Evolutionary conservation across 1,139 yeast species (phyloP).

Genomic region (Lodderomyces orthopsilosis): DNA sequence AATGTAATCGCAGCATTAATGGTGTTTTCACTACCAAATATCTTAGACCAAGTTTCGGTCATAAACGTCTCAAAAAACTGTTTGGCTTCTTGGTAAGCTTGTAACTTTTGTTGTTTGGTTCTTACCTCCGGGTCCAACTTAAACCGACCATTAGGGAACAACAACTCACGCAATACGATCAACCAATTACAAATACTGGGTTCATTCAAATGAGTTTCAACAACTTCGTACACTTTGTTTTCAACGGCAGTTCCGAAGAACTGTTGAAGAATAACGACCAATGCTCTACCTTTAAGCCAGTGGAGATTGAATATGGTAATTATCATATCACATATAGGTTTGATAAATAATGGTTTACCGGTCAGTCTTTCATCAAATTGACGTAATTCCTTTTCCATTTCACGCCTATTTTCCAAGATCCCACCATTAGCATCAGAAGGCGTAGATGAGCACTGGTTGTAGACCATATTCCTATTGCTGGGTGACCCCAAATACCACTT

Average conservation of each 20-base stretch:
- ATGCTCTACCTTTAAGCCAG: constrained; percentile 85
- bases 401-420: constrained; percentile 28
- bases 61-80: constrained; percentile 55
- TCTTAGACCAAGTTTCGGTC: constrained; percentile 64
- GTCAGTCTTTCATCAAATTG: constrained; percentile 34
- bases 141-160: constrained; percentile 70
- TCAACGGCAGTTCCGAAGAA: constrained; percentile 87
- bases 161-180: constrained; percentile 10
- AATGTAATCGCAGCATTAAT: constrained; percentile 58
- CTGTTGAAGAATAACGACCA: constrained; percentile 79
- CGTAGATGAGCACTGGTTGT: constrained; percentile 5
- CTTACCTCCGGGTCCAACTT: constrained; percentile 45
- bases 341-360: constrained; percentile 47
- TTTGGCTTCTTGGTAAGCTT: constrained; percentile 59
- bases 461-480: constrained; percentile 11
- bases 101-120: constrained; percentile 49
- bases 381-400: constrained; percentile 42
- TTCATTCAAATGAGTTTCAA: constrained; percentile 19
- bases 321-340: constrained; percentile 78
- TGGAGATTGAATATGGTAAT: constrained; percentile 69
- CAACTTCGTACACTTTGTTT: constrained; percentile 52
- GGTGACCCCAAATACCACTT: constrained; percentile 45
- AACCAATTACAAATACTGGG: constrained; percentile 47
- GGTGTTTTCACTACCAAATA: constrained; percentile 70
- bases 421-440: not conserved